Evolutionary conservation across 1,284 basidiomycete genomes (phyloP).

Genomic region (Taiwanofungus camphoratus): DNA sequence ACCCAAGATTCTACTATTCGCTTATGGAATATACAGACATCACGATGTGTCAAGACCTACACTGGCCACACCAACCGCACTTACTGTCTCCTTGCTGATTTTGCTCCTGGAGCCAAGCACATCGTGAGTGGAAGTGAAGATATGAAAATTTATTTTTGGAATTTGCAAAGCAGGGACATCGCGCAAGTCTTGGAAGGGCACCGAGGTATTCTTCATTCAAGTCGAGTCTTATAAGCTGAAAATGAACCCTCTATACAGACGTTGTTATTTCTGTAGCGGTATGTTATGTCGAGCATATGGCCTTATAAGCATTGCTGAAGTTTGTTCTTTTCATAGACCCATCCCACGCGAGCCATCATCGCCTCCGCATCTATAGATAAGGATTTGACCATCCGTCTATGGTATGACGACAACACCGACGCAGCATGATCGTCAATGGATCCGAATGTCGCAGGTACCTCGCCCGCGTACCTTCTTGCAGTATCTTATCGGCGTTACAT

Average conservation of each 20-base stretch:
- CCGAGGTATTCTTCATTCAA: conserved; percentile 45
- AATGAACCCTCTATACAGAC: conserved; percentile 39
- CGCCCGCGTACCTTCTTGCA: too few relatives aligned
- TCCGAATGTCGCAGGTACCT: too few relatives aligned
- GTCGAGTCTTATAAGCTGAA: background rate
- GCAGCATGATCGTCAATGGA: too few relatives aligned
- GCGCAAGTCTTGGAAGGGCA: conserved; percentile 76
- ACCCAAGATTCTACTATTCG: conserved; percentile 92
- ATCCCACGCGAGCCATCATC: conserved; percentile 67
- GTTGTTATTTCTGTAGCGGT: conserved; percentile 72
- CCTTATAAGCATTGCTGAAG: background rate
- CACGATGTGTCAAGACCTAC: conserved; percentile 91
- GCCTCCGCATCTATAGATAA: conserved; percentile 84
- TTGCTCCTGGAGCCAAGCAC: conserved; percentile 52
- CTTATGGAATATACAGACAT: conserved; percentile 92
- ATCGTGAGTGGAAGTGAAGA: conserved; percentile 92
- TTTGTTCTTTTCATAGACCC: conserved; percentile 41
- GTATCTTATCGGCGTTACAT: too few relatives aligned
- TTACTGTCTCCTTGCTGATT: conserved; percentile 65
- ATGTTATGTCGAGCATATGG: conserved; percentile 26
- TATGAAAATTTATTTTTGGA: conserved; percentile 84
- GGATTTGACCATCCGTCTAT: conserved; percentile 74
- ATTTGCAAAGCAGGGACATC: conserved; percentile 79
- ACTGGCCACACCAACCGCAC: conserved; percentile 79
- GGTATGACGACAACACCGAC: conserved; percentile 69